A percentile compares a stretch with the other conserved stretches of the same genome.
These are phyloP conservation scores for Lomentospora prolificans DNA, from an alignment of 2,329 filamentous ascomycete genomes.

Conservation along the genomic window DNA sequence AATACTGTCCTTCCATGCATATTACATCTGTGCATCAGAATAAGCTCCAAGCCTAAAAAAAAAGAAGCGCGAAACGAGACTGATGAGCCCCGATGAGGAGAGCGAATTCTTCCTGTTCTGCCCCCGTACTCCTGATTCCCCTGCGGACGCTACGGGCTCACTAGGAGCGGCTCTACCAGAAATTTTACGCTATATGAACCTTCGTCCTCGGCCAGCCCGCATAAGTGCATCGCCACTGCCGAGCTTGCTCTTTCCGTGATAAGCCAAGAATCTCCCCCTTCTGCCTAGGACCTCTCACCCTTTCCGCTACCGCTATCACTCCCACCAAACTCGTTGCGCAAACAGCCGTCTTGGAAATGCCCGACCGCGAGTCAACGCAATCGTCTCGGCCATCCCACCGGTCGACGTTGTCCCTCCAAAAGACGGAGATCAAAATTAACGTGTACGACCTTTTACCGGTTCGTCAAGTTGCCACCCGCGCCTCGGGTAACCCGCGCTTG, in stretches of 20 bases:
- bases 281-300: neutral
- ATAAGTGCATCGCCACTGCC: neutral
- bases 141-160: too few species aligned
- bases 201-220: neutral
- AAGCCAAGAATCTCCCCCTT: neutral
- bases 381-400: conserved; percentile 37
- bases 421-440: conserved; percentile 66
- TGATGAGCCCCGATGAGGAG: neutral
- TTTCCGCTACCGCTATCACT: too few species aligned
- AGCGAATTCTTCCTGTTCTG: too few species aligned
- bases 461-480: conserved; percentile 17
- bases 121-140: too few species aligned
- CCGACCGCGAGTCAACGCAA: conserved; percentile 30
- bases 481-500: neutral
- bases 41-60: neutral
- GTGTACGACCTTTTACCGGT: conserved; percentile 70
- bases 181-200: too few species aligned
- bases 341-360: conserved; percentile 27
- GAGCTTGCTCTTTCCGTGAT: neutral
- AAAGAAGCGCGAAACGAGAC: neutral
- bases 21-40: neutral
- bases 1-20: neutral
- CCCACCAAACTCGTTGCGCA: too few species aligned
- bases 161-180: too few species aligned
- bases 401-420: conserved; percentile 58